phyloP scores from a whole-genome alignment of 208 protist genomes.

The Trypanosomatidae sp. region DNA sequence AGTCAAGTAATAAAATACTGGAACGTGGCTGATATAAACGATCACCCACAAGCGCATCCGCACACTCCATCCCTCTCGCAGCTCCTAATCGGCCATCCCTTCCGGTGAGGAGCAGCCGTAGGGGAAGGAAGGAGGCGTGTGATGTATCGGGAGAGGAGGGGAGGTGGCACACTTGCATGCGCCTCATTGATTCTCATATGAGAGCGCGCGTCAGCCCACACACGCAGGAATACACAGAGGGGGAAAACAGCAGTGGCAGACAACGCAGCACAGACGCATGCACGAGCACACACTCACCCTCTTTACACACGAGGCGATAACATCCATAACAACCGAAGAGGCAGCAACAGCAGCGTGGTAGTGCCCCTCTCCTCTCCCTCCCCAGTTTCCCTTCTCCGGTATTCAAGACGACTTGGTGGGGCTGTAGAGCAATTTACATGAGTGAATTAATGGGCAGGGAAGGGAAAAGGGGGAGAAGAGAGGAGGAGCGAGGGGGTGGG shows the following conservation, averaged over 20 bases:
- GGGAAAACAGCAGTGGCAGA: neutral
- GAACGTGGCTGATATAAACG: too few relatives aligned
- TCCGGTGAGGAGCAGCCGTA: neutral
- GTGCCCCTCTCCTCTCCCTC: neutral
- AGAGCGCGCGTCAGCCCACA: neutral
- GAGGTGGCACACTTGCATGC: neutral
- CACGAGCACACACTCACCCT: neutral
- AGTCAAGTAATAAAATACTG: too few relatives aligned
- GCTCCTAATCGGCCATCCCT: too few relatives aligned
- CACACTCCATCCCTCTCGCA: too few relatives aligned
- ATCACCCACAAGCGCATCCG: too few relatives aligned
- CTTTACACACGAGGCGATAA: conserved; percentile 1
- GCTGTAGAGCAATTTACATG: neutral
- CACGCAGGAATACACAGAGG: neutral
- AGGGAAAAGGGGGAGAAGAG: neutral
- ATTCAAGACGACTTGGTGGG: neutral
- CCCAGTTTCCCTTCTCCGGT: neutral
- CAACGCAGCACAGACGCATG: neutral
- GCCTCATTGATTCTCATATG: neutral
- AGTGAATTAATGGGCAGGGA: neutral
- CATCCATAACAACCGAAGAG: neutral
- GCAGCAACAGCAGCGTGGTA: neutral
- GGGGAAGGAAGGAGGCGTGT: neutral
- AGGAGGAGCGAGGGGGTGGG: neutral
- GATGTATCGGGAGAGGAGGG: neutral